A percentile compares a stretch with the other conserved stretches of the same genome.
phyloP scores from a whole-genome alignment of 2,329 filamentous ascomycete genomes.

The Ophiostoma quercus region DNA sequence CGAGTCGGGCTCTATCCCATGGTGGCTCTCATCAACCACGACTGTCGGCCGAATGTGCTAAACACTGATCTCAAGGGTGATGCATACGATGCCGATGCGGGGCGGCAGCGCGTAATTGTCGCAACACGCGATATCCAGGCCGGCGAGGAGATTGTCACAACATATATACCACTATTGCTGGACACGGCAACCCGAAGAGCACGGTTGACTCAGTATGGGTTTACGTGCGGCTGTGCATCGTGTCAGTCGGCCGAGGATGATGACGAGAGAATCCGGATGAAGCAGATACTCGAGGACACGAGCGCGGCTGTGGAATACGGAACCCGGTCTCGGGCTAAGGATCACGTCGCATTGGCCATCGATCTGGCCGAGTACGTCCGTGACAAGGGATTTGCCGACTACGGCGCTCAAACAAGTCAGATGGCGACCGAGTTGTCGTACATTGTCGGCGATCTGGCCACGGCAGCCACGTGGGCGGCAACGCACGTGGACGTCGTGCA shows the following conservation, averaged over 20 bases:
- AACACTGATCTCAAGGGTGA: constrained; percentile 26
- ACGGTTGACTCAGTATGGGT: constrained; percentile 34
- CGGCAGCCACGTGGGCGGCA: background rate
- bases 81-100: background rate
- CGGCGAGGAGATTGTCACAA: constrained; percentile 37
- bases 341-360: constrained; percentile 22
- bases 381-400: constrained; percentile 26
- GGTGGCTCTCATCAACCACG: constrained; percentile 44
- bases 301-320: background rate
- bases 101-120: constrained; percentile 31
- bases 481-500: background rate
- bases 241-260: background rate
- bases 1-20: constrained; percentile 33
- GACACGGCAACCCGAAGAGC: constrained; percentile 31
- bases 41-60: constrained; percentile 38
- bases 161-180: constrained; percentile 36
- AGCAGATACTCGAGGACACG: background rate
- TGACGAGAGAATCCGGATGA: background rate
- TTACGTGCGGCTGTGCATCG: constrained; percentile 15
- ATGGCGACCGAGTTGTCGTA: constrained; percentile 25
- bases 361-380: constrained; percentile 34
- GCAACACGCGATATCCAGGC: constrained; percentile 33
- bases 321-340: background rate
- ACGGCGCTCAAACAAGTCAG: constrained; percentile 26
- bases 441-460: constrained; percentile 3